Conservation (phyloP, 2,329 filamentous ascomycete species). For the Penicillium rolfsii region DNA sequence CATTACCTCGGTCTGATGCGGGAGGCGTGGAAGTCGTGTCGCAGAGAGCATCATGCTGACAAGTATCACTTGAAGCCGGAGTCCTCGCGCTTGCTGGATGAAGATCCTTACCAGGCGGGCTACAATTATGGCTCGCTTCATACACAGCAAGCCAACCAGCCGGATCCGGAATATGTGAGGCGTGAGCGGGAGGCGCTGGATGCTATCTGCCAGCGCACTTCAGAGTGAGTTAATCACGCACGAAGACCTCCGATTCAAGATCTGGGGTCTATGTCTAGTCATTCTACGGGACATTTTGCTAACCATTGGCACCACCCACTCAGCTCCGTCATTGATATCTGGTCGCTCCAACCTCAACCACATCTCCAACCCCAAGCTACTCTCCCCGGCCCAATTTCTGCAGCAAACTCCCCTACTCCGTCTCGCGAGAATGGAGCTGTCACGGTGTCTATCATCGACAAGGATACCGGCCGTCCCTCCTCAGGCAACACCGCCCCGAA, state of each 20-base stretch:
- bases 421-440: conserved; percentile 22
- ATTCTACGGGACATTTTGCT: neutral
- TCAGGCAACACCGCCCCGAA: conserved; percentile 39
- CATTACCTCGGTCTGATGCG: conserved; percentile 21
- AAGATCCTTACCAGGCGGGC: conserved; percentile 49
- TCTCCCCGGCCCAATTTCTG: conserved; percentile 36
- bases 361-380: conserved; percentile 45
- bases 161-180: conserved; percentile 48
- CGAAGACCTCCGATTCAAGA: too few relatives aligned
- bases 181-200: conserved; percentile 51
- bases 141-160: conserved; percentile 41
- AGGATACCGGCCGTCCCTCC: conserved; percentile 17
- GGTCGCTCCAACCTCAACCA: conserved; percentile 49
- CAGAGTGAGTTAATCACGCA: conserved; percentile 43
- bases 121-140: conserved; percentile 50
- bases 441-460: conserved; percentile 18
- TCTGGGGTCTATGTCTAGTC: too few relatives aligned
- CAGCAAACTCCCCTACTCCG: conserved; percentile 26
- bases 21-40: conserved; percentile 10
- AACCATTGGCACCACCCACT: neutral
- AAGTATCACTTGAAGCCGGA: conserved; percentile 35
- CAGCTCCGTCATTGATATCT: conserved; percentile 51
- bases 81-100: conserved; percentile 50
- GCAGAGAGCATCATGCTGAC: conserved; percentile 17
- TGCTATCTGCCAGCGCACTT: conserved; percentile 51